phyloP scores from a whole-genome alignment of 306 rosid species.

The Cicer yamashitae region DNA sequence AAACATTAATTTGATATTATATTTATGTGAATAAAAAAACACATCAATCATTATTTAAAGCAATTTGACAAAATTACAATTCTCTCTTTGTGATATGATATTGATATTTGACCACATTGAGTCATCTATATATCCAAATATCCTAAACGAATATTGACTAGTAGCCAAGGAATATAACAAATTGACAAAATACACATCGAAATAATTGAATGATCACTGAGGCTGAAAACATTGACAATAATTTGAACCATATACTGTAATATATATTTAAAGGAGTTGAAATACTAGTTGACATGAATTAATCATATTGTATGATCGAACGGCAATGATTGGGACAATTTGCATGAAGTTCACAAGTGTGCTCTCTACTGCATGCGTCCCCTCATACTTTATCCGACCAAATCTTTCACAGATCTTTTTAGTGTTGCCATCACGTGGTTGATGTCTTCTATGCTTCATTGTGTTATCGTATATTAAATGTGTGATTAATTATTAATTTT shows the following conservation, averaged over 20 bases:
- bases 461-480: too few species aligned
- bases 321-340: constrained; percentile 40
- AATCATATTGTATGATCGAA: constrained; percentile 11
- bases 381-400: constrained; percentile 41
- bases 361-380: constrained; percentile 23
- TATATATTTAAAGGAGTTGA: neutral
- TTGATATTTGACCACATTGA: neutral
- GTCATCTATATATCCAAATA: constrained; percentile 5
- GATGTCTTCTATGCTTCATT: neutral
- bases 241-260: neutral
- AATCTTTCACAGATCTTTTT: constrained; percentile 41
- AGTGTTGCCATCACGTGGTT: constrained; percentile 41
- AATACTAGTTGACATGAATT: neutral
- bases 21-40: too few species aligned
- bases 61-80: too few species aligned
- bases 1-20: too few species aligned
- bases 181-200: neutral
- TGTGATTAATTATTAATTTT: too few species aligned
- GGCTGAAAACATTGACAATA: neutral
- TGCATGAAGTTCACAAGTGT: constrained; percentile 15
- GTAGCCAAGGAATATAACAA: constrained; percentile 1
- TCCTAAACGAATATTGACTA: constrained; percentile 2
- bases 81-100: neutral
- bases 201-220: neutral
- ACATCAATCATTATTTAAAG: too few species aligned